phyloP scores from a whole-genome alignment of 148 eudicot species.

The Rhododendron ovatum region DNA sequence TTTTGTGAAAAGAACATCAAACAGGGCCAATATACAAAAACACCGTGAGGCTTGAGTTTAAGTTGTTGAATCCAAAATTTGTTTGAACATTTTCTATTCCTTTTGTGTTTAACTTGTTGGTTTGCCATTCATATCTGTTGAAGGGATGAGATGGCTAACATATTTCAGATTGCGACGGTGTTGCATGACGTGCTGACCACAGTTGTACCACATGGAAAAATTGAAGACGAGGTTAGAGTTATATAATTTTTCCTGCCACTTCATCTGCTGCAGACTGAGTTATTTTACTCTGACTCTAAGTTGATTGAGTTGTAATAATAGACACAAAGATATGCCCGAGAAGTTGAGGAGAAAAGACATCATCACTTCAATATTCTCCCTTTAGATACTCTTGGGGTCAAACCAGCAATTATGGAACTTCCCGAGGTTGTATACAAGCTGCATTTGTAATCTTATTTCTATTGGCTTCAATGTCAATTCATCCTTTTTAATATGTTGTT shows the following conservation, averaged over 20 bases:
- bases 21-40: conserved; percentile 76
- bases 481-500: background rate
- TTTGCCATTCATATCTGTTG: conserved; percentile 15
- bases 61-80: conserved; percentile 1
- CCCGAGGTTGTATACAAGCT: conserved; percentile 61
- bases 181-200: conserved; percentile 81
- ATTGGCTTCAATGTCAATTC: background rate
- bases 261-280: background rate
- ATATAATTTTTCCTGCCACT: conserved; percentile 11
- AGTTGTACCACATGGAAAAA: conserved; percentile 62
- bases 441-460: background rate
- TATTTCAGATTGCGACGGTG: conserved; percentile 85
- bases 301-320: conserved; percentile 22
- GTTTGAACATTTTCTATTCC: background rate
- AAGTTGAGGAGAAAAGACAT: conserved; percentile 77
- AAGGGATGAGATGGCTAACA: conserved; percentile 97
- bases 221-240: conserved; percentile 71
- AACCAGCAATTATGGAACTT: conserved; percentile 93
- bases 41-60: conserved; percentile 56
- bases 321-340: conserved; percentile 76
- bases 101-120: background rate
- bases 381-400: conserved; percentile 64
- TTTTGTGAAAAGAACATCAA: conserved; percentile 69
- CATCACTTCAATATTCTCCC: conserved; percentile 94
- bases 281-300: background rate